phyloP scores from a whole-genome alignment of 495 filamentous ascomycete genomes.

The Hypoxylon intermedium region DNA sequence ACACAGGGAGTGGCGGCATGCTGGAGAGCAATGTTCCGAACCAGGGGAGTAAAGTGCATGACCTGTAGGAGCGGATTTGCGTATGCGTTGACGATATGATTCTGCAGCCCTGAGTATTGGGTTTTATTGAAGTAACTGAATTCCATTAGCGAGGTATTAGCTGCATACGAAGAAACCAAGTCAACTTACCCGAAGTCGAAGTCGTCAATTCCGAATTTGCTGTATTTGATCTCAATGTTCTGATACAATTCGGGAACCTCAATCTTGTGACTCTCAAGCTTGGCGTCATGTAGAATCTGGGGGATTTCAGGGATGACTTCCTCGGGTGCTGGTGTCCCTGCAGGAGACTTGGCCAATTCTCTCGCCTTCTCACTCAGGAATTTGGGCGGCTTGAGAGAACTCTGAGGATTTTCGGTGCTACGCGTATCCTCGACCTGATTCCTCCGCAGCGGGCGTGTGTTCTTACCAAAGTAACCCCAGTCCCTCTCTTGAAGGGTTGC shows the following conservation, averaged over 20 bases:
- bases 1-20: conserved; percentile 86
- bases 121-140: conserved; percentile 91
- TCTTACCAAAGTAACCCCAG: conserved; percentile 75
- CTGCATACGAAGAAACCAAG: neutral
- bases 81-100: conserved; percentile 94
- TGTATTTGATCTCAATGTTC: conserved; percentile 95
- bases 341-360: conserved; percentile 63
- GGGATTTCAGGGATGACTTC: conserved; percentile 59
- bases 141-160: neutral
- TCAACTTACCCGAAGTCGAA: conserved; percentile 87
- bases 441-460: conserved; percentile 73
- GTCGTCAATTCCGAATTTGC: conserved; percentile 95
- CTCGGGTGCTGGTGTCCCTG: conserved; percentile 65
- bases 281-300: conserved; percentile 58
- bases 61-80: conserved; percentile 93
- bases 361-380: conserved; percentile 92
- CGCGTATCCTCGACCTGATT: conserved; percentile 87
- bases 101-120: conserved; percentile 87
- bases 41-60: conserved; percentile 83
- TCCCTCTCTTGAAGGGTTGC: conserved; percentile 71
- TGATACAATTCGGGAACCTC: conserved; percentile 87
- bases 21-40: conserved; percentile 88
- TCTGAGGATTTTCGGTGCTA: conserved; percentile 60
- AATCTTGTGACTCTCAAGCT: conserved; percentile 65
- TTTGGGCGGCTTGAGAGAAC: conserved; percentile 70